These are phyloP conservation scores for Monotropa hypopitys DNA, from an alignment of 179 eudicot species.

Conservation along the genomic window DNA sequence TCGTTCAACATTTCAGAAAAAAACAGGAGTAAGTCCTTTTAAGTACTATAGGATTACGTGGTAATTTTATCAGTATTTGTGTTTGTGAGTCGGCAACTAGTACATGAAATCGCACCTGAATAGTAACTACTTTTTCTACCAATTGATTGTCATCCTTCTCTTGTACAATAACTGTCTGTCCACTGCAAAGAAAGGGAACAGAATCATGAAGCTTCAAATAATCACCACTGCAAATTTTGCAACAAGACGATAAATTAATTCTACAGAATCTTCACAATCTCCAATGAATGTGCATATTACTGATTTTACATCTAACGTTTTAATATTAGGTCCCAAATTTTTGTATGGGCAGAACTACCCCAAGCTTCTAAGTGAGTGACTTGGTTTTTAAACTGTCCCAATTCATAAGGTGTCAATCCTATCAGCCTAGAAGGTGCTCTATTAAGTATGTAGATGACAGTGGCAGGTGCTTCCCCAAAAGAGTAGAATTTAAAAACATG, in stretches of 20 bases:
- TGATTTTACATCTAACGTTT: not conserved
- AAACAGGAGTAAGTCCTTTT: not conserved
- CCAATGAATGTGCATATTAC: not conserved
- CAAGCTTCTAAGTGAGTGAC: too few relatives aligned
- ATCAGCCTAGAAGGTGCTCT: too few relatives aligned
- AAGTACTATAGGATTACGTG: not conserved
- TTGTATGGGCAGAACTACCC: not conserved
- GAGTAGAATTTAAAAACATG: too few relatives aligned
- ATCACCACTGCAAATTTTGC: not conserved
- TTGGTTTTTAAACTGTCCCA: too few relatives aligned
- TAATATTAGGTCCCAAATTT: not conserved
- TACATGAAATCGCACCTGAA: conserved; percentile 43
- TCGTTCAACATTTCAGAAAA: not conserved
- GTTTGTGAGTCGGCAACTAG: not conserved
- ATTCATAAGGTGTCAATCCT: too few relatives aligned
- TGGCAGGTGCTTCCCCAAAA: too few relatives aligned
- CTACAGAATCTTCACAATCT: not conserved
- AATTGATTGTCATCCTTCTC: conserved; percentile 42
- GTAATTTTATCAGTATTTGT: not conserved
- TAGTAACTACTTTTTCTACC: conserved; percentile 57
- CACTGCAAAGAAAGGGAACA: conserved; percentile 44
- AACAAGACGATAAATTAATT: not conserved
- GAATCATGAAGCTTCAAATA: not conserved
- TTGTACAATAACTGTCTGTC: conserved; percentile 68
- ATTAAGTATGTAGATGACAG: too few relatives aligned